Percentiles rank a stretch among this genome's conserved stretches.
phyloP scores from a whole-genome alignment of 495 filamentous ascomycete genomes.

The Bombardia bombarda region DNA sequence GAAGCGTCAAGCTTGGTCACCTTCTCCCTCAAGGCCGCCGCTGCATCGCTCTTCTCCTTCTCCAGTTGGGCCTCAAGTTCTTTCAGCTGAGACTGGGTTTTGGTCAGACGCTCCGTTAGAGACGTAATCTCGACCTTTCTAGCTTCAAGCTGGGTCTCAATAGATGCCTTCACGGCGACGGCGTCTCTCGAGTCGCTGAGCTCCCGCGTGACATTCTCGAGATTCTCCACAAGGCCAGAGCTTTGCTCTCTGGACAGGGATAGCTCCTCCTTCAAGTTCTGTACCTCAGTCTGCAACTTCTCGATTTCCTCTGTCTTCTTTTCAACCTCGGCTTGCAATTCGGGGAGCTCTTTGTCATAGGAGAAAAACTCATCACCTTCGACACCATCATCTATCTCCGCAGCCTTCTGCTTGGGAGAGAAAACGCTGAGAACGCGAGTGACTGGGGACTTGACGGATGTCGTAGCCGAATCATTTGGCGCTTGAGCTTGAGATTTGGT shows the following conservation, averaged over 20 bases:
- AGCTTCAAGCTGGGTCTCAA: constrained; percentile 41
- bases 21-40: constrained; percentile 30
- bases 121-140: constrained; percentile 36
- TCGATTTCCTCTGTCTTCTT: constrained; percentile 34
- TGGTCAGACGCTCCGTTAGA: constrained; percentile 45
- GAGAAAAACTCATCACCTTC: constrained; percentile 78
- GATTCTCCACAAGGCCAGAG: constrained; percentile 52
- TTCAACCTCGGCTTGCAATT: constrained; percentile 55
- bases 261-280: constrained; percentile 29
- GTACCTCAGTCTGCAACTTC: constrained; percentile 28
- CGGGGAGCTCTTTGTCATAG: constrained; percentile 62
- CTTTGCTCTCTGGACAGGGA: constrained; percentile 54
- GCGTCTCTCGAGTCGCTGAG: constrained; percentile 49
- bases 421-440: constrained; percentile 34
- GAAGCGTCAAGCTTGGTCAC: constrained; percentile 20
- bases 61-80: constrained; percentile 47
- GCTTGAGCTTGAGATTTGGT: constrained; percentile 3
- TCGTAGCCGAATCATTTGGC: constrained; percentile 13
- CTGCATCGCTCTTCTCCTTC: constrained; percentile 30
- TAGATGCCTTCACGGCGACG: constrained; percentile 43
- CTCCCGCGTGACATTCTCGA: constrained; percentile 54
- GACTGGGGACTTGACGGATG: constrained; percentile 35
- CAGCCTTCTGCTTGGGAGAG: constrained; percentile 38
- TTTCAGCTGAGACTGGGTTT: constrained; percentile 40
- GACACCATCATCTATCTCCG: constrained; percentile 32